A percentile compares a stretch with the other conserved stretches of the same genome.
These are phyloP conservation scores for Diutina mesorugosa DNA, from an alignment of 1,139 yeast genomes.

Conservation along the genomic window DNA sequence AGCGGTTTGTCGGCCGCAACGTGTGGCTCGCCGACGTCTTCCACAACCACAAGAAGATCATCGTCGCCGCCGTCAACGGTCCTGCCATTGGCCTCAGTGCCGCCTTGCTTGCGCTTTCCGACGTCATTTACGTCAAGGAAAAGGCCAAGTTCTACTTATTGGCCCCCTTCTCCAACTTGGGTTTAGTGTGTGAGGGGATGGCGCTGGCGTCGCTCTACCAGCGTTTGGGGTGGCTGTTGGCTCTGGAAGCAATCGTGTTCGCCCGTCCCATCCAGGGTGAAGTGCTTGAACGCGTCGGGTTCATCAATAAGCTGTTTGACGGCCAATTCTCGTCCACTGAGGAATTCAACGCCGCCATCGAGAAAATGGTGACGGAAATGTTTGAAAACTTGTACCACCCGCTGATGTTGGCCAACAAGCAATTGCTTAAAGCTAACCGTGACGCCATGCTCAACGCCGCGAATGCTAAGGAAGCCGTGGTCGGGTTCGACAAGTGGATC, in stretches of 20 bases:
- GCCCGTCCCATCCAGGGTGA: conserved; percentile 53
- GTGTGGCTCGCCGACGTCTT: conserved; percentile 56
- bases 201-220: conserved; percentile 55
- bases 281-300: conserved; percentile 45
- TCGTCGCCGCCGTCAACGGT: conserved; percentile 72
- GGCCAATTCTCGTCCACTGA: conserved; percentile 36
- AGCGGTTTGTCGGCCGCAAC: conserved; percentile 58
- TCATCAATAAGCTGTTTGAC: conserved; percentile 39
- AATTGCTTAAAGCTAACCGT: conserved; percentile 37
- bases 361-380: conserved; percentile 30
- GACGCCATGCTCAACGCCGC: conserved; percentile 35
- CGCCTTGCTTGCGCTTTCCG: conserved; percentile 64
- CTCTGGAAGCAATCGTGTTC: conserved; percentile 62
- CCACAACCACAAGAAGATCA: conserved; percentile 57
- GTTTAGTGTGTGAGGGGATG: conserved; percentile 78
- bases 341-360: conserved; percentile 44
- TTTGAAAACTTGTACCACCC: conserved; percentile 41
- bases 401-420: conserved; percentile 52
- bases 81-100: conserved; percentile 78
- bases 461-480: conserved; percentile 52
- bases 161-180: conserved; percentile 74
- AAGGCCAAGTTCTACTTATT: conserved; percentile 44
- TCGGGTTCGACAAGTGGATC: conserved; percentile 61
- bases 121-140: conserved; percentile 58
- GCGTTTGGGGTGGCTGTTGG: conserved; percentile 63